Evolutionary conservation across 2,329 filamentous ascomycete species (phyloP).

Genomic region (Cytospora schulzeri): DNA sequence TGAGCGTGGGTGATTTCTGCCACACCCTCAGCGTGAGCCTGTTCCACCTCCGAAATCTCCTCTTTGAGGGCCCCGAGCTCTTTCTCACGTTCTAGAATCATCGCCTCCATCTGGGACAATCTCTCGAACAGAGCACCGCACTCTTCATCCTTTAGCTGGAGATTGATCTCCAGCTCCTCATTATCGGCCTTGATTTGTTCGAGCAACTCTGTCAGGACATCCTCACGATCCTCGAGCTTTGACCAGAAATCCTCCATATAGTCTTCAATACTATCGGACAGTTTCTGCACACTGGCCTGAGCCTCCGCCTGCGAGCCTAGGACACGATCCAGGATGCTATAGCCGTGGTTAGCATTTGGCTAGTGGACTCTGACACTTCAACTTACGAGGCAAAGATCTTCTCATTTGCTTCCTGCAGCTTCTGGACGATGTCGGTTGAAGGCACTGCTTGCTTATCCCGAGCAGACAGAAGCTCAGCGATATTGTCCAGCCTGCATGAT

Average conservation of each 20-base stretch:
- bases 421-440: constrained; percentile 4
- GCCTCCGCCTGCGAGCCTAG: constrained; percentile 14
- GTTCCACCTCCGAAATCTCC: constrained; percentile 30
- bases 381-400: constrained; percentile 20
- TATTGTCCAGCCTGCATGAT: constrained; percentile 21
- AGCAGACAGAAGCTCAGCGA: constrained; percentile 4
- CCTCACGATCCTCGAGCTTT: constrained; percentile 25
- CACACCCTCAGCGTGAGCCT: constrained; percentile 9
- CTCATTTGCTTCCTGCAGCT: constrained; percentile 18
- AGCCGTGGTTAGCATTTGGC: not conserved
- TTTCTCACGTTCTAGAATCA: not conserved
- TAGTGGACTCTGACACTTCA: too few species aligned
- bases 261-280: constrained; percentile 7
- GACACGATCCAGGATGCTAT: constrained; percentile 18
- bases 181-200: constrained; percentile 13
- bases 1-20: constrained; percentile 22
- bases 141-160: constrained; percentile 4
- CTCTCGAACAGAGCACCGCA: not conserved
- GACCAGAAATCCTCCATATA: constrained; percentile 22
- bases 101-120: not conserved
- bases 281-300: constrained; percentile 7
- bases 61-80: constrained; percentile 20
- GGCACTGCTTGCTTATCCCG: constrained; percentile 2
- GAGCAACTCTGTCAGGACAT: constrained; percentile 14
- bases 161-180: constrained; percentile 1